phyloP scores from a whole-genome alignment of 2,329 filamentous ascomycete species.

The Talaromyces funiculosus region DNA sequence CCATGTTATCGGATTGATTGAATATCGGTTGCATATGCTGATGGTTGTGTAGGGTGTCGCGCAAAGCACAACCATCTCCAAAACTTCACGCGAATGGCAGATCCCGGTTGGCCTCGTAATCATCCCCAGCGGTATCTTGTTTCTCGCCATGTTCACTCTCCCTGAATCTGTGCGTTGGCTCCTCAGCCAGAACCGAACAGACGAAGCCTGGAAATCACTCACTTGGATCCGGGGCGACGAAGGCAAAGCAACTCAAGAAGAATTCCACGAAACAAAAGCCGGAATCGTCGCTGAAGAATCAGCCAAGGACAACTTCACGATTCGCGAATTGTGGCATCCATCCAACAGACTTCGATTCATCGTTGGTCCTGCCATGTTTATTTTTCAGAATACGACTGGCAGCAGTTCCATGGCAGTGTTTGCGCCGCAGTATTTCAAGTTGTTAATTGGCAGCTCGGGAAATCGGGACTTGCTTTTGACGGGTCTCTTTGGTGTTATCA shows the following conservation, averaged over 20 bases:
- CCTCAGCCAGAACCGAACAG: slow-evolving; percentile 4
- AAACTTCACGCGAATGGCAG: not conserved
- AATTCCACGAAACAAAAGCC: slow-evolving; percentile 47
- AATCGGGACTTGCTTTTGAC: slow-evolving; percentile 43
- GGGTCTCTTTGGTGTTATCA: slow-evolving; percentile 47
- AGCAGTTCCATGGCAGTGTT: slow-evolving; percentile 48
- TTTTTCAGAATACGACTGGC: slow-evolving; percentile 20
- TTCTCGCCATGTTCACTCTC: slow-evolving; percentile 4
- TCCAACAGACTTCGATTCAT: slow-evolving; percentile 39
- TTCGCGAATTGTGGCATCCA: slow-evolving; percentile 39
- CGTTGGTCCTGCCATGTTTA: slow-evolving; percentile 16
- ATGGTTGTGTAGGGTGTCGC: not conserved
- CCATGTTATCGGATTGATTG: not conserved
- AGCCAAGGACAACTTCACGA: slow-evolving; percentile 38
- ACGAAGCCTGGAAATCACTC: slow-evolving; percentile 27
- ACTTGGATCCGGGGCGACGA: slow-evolving; percentile 44
- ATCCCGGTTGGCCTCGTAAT: not conserved
- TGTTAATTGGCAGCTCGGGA: slow-evolving; percentile 38
- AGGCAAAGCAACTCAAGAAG: slow-evolving; percentile 30
- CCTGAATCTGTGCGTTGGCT: slow-evolving; percentile 8
- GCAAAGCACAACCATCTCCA: not conserved
- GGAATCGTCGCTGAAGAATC: slow-evolving; percentile 40
- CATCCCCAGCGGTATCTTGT: not conserved
- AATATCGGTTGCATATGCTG: not conserved
- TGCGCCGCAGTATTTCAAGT: slow-evolving; percentile 47